Percentiles rank a stretch among this genome's conserved stretches.
Conservation (phyloP, 768 basidiomycete genomes). For the Mycena latifolia region DNA sequence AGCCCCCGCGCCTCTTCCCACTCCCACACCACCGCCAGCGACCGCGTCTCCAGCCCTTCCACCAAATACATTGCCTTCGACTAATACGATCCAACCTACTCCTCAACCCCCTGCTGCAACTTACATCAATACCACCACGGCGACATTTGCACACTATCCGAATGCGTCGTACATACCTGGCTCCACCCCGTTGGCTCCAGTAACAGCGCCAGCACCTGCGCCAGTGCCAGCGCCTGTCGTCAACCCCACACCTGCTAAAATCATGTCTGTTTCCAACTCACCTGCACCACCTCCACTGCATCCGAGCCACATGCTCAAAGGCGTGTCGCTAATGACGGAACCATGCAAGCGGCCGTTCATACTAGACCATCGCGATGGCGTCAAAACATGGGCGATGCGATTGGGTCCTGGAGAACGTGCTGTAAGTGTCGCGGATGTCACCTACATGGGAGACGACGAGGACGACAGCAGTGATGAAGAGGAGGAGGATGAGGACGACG, state of each 20-base stretch:
- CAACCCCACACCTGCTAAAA: conserved; percentile 40
- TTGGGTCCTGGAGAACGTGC: conserved; percentile 69
- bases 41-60: conserved; percentile 41
- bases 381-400: conserved; percentile 79
- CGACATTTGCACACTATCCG: conserved; percentile 62
- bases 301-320: conserved; percentile 62
- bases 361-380: conserved; percentile 77
- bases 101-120: conserved; percentile 30
- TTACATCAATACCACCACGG: conserved; percentile 30
- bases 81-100: conserved; percentile 35
- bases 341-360: conserved; percentile 70
- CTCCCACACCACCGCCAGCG: conserved; percentile 41
- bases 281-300: conserved; percentile 52
- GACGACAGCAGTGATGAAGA: conserved; percentile 70
- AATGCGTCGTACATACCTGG: conserved; percentile 64
- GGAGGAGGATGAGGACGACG: conserved; percentile 56
- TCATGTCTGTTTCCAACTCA: conserved; percentile 49
- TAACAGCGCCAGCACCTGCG: conserved; percentile 40
- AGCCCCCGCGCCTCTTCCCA: conserved; percentile 38
- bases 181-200: conserved; percentile 40
- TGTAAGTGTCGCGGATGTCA: conserved; percentile 65
- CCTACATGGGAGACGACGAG: conserved; percentile 68
- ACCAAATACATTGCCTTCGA: conserved; percentile 33
- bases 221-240: conserved; percentile 40
- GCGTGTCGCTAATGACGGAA: conserved; percentile 65